Conservation (phyloP, 345 rosid genomes). For the Linum tenue region DNA sequence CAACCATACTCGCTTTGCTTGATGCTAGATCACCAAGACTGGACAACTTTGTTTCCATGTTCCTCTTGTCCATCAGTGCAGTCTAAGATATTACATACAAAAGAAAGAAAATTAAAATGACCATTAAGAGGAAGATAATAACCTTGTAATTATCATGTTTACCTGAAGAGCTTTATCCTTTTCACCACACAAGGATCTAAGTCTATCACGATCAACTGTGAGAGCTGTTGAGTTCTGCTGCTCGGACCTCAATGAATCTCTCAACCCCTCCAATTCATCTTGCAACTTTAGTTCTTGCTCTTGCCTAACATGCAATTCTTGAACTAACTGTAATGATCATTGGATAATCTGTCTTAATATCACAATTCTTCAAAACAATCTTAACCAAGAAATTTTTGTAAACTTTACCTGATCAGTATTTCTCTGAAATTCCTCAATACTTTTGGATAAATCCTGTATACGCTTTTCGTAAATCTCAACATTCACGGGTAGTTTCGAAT, state of each 20-base stretch:
- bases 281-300: slow-evolving; percentile 47
- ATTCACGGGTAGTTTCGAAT: slow-evolving; percentile 40
- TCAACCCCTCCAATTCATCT: slow-evolving; percentile 57
- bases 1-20: slow-evolving; percentile 34
- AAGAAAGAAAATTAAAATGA: not conserved
- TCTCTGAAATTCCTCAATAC: slow-evolving; percentile 66
- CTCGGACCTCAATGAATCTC: slow-evolving; percentile 52
- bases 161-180: slow-evolving; percentile 63
- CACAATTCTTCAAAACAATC: not conserved
- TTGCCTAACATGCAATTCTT: slow-evolving; percentile 62
- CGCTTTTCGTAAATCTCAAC: slow-evolving; percentile 64
- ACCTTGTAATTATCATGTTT: slow-evolving; percentile 15
- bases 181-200: slow-evolving; percentile 49
- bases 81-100: slow-evolving; percentile 32
- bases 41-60: slow-evolving; percentile 44
- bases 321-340: slow-evolving; percentile 36
- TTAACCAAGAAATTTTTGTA: not conserved
- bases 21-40: slow-evolving; percentile 35
- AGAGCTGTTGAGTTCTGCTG: slow-evolving; percentile 48
- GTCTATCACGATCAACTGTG: slow-evolving; percentile 44
- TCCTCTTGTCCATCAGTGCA: slow-evolving; percentile 49
- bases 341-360: not conserved
- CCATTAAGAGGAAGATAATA: not conserved
- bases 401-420: slow-evolving; percentile 49
- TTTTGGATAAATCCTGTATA: slow-evolving; percentile 64